phyloP scores from a whole-genome alignment of 2,329 filamentous ascomycete genomes.

The Eutypa lata region DNA sequence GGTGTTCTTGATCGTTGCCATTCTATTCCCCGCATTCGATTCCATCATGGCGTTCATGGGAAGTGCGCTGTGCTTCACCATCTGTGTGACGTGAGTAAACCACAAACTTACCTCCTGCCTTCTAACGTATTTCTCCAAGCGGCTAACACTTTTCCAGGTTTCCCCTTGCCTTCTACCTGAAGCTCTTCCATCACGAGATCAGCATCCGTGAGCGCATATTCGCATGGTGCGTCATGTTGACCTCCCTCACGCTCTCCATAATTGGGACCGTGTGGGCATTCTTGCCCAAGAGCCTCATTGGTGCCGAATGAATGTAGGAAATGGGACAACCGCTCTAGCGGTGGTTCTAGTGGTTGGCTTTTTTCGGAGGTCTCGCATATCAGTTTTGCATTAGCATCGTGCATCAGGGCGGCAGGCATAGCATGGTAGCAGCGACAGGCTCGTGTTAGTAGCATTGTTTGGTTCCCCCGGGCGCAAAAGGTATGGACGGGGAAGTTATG shows the following conservation, averaged over 20 bases:
- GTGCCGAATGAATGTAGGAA: conserved; percentile 31
- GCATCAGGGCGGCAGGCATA: too few species aligned
- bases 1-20: conserved; percentile 72
- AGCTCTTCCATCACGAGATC: conserved; percentile 78
- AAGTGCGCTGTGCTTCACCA: conserved; percentile 85
- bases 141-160: conserved; percentile 39
- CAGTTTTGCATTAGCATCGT: too few species aligned
- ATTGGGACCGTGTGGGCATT: conserved; percentile 87
- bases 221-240: conserved; percentile 65
- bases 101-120: background rate
- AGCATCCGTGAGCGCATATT: conserved; percentile 58
- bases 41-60: conserved; percentile 90
- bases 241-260: conserved; percentile 67
- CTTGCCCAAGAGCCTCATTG: conserved; percentile 72
- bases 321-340: too few species aligned
- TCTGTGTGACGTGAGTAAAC: conserved; percentile 71
- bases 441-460: too few species aligned
- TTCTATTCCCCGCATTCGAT: conserved; percentile 73
- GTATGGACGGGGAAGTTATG: too few species aligned
- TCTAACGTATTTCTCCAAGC: too few species aligned
- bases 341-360: too few species aligned
- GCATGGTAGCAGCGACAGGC: too few species aligned
- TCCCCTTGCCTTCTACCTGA: conserved; percentile 84
- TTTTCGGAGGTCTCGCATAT: too few species aligned
- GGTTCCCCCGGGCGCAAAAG: too few species aligned